Conservation (phyloP, 2,329 filamentous ascomycete species). For the Coleophoma crateriformis region DNA sequence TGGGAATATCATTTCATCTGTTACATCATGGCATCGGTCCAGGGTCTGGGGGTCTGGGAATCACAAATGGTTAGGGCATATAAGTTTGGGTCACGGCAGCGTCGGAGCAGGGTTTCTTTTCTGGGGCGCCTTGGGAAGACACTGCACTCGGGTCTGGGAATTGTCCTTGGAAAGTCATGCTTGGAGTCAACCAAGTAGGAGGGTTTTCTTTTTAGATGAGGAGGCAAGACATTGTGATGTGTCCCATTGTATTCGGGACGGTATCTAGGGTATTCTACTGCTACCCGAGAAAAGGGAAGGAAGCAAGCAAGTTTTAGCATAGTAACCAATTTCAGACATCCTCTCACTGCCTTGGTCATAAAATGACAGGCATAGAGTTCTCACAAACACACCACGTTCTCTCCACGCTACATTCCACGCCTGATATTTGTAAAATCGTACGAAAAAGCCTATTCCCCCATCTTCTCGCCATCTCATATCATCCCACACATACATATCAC, state of each 20-base stretch:
- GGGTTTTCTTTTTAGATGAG: too few relatives aligned
- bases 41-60: neutral
- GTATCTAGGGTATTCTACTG: too few relatives aligned
- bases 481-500: too few relatives aligned
- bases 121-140: neutral
- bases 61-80: neutral
- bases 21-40: neutral
- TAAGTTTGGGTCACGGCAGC: neutral
- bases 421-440: neutral
- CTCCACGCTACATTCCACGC: neutral
- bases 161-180: too few relatives aligned
- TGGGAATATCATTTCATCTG: neutral
- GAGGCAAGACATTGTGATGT: too few relatives aligned
- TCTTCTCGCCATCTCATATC: too few relatives aligned
- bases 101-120: neutral
- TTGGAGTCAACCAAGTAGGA: too few relatives aligned
- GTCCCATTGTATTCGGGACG: too few relatives aligned
- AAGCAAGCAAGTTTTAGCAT: too few relatives aligned
- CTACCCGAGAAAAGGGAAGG: too few relatives aligned
- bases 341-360: neutral
- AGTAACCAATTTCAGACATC: too few relatives aligned
- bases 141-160: neutral
- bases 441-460: neutral
- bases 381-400: neutral
- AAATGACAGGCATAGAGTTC: slow-evolving; percentile 1